phyloP scores from a whole-genome alignment of 2,329 filamentous ascomycete genomes.

The Curvularia verruculosa region DNA sequence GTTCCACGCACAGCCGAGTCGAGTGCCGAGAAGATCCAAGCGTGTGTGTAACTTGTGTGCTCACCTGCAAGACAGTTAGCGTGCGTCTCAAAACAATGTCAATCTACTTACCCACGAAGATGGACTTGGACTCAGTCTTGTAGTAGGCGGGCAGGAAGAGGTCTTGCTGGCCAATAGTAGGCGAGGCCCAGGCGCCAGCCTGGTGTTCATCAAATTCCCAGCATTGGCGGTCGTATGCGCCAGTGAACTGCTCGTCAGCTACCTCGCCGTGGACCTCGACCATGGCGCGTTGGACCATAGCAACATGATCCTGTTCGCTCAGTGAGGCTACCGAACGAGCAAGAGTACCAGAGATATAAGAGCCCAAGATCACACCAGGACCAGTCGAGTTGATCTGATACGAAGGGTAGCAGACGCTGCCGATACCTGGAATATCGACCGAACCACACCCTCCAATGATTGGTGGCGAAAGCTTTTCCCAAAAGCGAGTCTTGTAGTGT shows the following conservation, averaged over 20 bases:
- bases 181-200: conserved; percentile 67
- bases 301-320: conserved; percentile 66
- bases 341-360: conserved; percentile 59
- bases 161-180: conserved; percentile 68
- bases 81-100: not conserved
- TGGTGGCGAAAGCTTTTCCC: conserved; percentile 59
- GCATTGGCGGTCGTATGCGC: conserved; percentile 68
- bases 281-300: conserved; percentile 69
- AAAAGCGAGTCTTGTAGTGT: conserved; percentile 70
- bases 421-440: conserved; percentile 66
- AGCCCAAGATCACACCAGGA: conserved; percentile 66
- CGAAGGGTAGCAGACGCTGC: conserved; percentile 69
- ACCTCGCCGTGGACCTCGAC: conserved; percentile 68
- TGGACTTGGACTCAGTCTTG: conserved; percentile 70
- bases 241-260: conserved; percentile 67
- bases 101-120: conserved; percentile 70
- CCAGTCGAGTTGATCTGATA: conserved; percentile 70
- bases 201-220: conserved; percentile 68
- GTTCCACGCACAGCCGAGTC: conserved; percentile 71
- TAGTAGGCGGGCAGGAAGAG: conserved; percentile 76
- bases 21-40: conserved; percentile 71
- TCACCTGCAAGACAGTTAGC: conserved; percentile 4
- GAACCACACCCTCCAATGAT: conserved; percentile 70
- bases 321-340: conserved; percentile 57
- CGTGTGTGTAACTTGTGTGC: conserved; percentile 64